phyloP scores from a whole-genome alignment of 1,139 yeast genomes.

The Geotrichum carabidarum region DNA sequence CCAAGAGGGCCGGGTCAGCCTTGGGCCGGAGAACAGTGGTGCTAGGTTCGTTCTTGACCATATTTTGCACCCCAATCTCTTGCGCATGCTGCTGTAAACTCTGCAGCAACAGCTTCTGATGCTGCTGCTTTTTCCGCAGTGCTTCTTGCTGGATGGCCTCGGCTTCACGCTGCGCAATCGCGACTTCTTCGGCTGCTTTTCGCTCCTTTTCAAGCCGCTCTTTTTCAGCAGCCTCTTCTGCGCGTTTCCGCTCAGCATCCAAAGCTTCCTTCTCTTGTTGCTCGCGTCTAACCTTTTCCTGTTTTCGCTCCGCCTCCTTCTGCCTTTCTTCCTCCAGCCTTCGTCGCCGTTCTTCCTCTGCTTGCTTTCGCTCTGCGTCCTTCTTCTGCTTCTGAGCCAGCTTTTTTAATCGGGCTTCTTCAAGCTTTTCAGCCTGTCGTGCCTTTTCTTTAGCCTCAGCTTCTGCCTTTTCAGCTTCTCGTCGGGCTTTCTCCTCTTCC shows the following conservation, averaged over 20 bases:
- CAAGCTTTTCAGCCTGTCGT: slow-evolving; percentile 49
- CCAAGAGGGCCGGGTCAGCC: slow-evolving; percentile 15
- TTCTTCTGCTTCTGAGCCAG: slow-evolving; percentile 47
- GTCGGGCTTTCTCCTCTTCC: slow-evolving; percentile 63
- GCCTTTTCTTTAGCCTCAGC: slow-evolving; percentile 45
- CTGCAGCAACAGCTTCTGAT: slow-evolving; percentile 24
- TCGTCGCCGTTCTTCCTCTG: slow-evolving; percentile 35
- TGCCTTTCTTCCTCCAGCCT: slow-evolving; percentile 42
- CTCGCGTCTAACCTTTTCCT: slow-evolving; percentile 21
- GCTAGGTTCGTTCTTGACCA: slow-evolving; percentile 8
- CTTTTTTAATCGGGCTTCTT: slow-evolving; percentile 51
- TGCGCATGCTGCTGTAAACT: slow-evolving; percentile 22
- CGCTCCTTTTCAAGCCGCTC: slow-evolving; percentile 16
- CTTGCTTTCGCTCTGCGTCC: slow-evolving; percentile 42
- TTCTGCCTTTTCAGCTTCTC: slow-evolving; percentile 53
- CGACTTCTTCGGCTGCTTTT: slow-evolving; percentile 11
- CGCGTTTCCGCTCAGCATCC: slow-evolving; percentile 16
- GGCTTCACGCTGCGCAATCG: slow-evolving; percentile 11
- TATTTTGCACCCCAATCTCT: slow-evolving; percentile 14
- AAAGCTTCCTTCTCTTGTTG: slow-evolving; percentile 17
- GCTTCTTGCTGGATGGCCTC: slow-evolving; percentile 14
- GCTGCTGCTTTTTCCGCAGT: slow-evolving; percentile 20
- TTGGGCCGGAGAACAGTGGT: slow-evolving; percentile 15
- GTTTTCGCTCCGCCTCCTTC: slow-evolving; percentile 32
- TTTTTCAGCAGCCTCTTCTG: slow-evolving; percentile 18